Evolutionary conservation across 2,329 filamentous ascomycete species (phyloP).

Genomic region (Curvularia spicifera): DNA sequence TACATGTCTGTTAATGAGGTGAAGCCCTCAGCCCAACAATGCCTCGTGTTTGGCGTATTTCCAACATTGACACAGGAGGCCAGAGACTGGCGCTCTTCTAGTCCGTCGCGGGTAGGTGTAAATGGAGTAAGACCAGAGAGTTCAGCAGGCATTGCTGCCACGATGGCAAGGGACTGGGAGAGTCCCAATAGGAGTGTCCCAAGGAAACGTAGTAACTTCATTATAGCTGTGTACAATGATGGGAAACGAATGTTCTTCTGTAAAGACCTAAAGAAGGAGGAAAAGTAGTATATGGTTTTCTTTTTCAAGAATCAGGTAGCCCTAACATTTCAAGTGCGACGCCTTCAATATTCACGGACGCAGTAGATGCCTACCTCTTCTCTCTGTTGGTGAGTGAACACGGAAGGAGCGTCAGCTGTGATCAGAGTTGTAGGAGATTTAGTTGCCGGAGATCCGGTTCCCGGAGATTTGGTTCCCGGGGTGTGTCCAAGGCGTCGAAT

Average conservation of each 20-base stretch:
- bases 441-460: no score
- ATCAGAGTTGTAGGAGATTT: conserved; percentile 2
- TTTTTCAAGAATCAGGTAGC: not conserved
- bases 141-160: conserved; percentile 29
- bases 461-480: conserved; percentile 8
- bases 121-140: conserved; percentile 18
- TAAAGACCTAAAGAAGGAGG: conserved; percentile 12
- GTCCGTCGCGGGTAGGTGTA: conserved; percentile 12
- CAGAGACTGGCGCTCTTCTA: conserved; percentile 29
- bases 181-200: conserved; percentile 32
- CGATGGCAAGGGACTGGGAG: conserved; percentile 19
- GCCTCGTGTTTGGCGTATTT: conserved; percentile 46
- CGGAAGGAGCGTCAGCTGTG: not conserved
- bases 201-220: conserved; percentile 33
- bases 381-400: not conserved
- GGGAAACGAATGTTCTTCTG: conserved; percentile 4
- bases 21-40: conserved; percentile 51
- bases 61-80: conserved; percentile 31
- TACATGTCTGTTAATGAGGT: conserved; percentile 52
- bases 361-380: not conserved
- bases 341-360: conserved; percentile 1
- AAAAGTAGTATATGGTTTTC: not conserved
- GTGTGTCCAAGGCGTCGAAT: conserved; percentile 4
- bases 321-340: not conserved
- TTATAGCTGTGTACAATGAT: conserved; percentile 13